Evolutionary conservation across 192 early-diverging fungal genomes (phyloP), one percentile per base, ranked within the genome.

Genomic region (Backusella australiensis): DNA sequence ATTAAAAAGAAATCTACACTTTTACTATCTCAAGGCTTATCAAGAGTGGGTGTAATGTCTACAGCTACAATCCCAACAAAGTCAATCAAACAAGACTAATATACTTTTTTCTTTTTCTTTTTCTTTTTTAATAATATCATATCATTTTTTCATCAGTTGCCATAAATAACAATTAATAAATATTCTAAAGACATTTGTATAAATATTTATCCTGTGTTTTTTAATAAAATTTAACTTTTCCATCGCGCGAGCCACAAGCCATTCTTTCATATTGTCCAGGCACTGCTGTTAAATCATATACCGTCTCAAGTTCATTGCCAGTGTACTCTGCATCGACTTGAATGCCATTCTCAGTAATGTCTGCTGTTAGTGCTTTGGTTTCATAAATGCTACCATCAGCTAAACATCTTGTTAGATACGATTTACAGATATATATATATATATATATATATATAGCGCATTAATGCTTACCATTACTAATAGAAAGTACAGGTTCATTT

Each of bases 341-440:
- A 4, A 71, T 44, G n/a, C n/a, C 41, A 29, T 46, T 71, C 0
- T 26, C 35, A 0, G 11, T 34, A 8, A 79, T 7, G 3, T 71
- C 42, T 17, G 52, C 9, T 49, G 21, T 21, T 4, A 79, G 49
- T 19, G 78, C 23, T 8, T 29, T 69, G 32, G 78, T 79, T 56
- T 79, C 68, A 29, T 75, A 79, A 6, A 79, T 53, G n/a, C 69
- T 72, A 38, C 78, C 78, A 63, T 79, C 78, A 34, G 73, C 78
- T 78, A 59, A 17, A 71, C 6, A 52, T 1, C 46, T 49, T 49
- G 46, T 49, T 49, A 49, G 46, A 6, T 44, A 44, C 15, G 38
- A 15, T 14, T 42, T 34, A 63, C 19, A 71, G 26, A 15, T 21
- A 59, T 59, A 6, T 44, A 19, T 21, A 0, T 26, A 76, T 17